Base-by-base conservation (phyloP, 441 rosid genomes). In the Gossypium laxum region DNA sequence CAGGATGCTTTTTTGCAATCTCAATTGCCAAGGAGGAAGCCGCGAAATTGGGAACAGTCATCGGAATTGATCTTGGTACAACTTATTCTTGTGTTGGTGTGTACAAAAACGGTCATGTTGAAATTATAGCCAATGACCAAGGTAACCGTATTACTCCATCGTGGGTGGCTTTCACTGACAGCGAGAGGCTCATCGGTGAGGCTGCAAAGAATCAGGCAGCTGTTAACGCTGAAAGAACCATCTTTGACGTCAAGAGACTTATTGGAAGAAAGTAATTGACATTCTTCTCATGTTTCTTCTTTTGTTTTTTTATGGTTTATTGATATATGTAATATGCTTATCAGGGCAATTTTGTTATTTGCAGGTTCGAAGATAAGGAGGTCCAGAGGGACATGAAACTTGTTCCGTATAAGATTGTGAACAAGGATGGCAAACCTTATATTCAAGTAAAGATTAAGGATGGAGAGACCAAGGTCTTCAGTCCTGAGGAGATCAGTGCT, bases 21-120 rank as follows among this genome's bases (percentile, higher is more conserved):
- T 83, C 97, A 2, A 83, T 82, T 57, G 98, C 98, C 0, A 93
- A 91, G 78, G 98, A 93, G 82, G 98, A 93, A 69, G 91, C 96
- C 10, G 78, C 92, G 0, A 90, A 90, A 86, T 77, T 93, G 78
- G 98, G 98, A 58, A 88, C 97, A 2, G 98, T 93, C 0, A 93
- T 93, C 26, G 98, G 98, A 45, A 93, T 93, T 32, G 98, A 93
- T 74, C 92, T 89, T 28, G 97, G 95, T 1, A 93, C 98, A 2
- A 93, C 98, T 0, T 93, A 93, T 70, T 90, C 98, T 0, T 93
- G 98, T 79, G 98, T 93, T 32, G 98, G 98, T 84, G 98, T 93
- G 45, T 93, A 91, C 87, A 94, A 90, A 84, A 90, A 90, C 21
- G 98, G 98, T 32, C 97, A 94, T 81, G 97, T 94, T 0, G 98